A percentile compares a stretch with the other conserved stretches of the same genome.
Evolutionary conservation across 2,329 filamentous ascomycete genomes (phyloP).

Genomic region (Penicillium sp.): DNA sequence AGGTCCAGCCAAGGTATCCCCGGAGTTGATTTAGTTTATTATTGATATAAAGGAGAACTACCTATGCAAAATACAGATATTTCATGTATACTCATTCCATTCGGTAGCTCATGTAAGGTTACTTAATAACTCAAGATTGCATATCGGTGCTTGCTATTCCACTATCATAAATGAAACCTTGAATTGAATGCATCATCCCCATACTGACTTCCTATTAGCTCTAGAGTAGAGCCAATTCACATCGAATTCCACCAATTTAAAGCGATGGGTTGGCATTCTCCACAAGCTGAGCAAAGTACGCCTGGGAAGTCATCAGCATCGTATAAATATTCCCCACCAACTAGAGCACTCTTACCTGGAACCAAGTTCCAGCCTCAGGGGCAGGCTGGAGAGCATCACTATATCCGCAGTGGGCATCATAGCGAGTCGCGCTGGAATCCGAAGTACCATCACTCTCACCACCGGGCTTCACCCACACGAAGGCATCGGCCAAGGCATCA

Average conservation of each 20-base stretch:
- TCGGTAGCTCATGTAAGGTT: too few relatives aligned
- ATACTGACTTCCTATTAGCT: too few relatives aligned
- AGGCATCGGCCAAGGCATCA: slow-evolving; percentile 60
- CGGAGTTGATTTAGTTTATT: too few relatives aligned
- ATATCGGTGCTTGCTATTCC: too few relatives aligned
- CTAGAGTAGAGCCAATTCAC: too few relatives aligned
- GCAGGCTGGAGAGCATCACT: slow-evolving; percentile 60
- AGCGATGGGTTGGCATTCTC: slow-evolving; percentile 31
- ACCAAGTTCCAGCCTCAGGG: slow-evolving; percentile 70
- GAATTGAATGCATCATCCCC: background rate
- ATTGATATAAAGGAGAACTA: too few relatives aligned
- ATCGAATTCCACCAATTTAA: background rate
- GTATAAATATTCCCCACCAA: slow-evolving; percentile 26
- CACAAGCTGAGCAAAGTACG: slow-evolving; percentile 33
- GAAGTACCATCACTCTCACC: slow-evolving; percentile 55
- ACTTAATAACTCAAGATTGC: too few relatives aligned
- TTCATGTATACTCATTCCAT: too few relatives aligned
- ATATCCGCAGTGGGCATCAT: slow-evolving; percentile 57
- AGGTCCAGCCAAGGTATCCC: too few relatives aligned
- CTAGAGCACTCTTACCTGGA: slow-evolving; percentile 45
- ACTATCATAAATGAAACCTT: background rate
- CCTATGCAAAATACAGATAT: too few relatives aligned
- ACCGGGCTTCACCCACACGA: slow-evolving; percentile 71
- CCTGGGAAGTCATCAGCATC: slow-evolving; percentile 29
- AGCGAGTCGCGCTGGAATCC: slow-evolving; percentile 51